Percentiles rank a stretch among this genome's conserved stretches.
These are phyloP conservation scores for Ceratocystiopsis brevicomis DNA, from an alignment of 2,329 filamentous ascomycete species.

Conservation along the genomic window DNA sequence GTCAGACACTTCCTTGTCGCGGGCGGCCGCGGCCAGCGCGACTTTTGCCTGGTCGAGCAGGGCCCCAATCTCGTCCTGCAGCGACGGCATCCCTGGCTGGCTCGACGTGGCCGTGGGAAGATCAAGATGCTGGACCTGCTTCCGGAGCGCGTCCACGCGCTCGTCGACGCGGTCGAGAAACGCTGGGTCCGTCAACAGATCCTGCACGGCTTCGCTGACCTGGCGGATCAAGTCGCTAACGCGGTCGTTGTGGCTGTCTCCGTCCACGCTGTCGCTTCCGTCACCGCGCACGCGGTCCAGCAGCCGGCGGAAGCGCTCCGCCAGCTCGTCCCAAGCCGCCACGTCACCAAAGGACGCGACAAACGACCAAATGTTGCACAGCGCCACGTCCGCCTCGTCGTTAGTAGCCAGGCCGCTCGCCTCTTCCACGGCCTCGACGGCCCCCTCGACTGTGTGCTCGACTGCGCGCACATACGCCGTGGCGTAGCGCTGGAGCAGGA, in stretches of 20 bases:
- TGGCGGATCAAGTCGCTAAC: conserved; percentile 52
- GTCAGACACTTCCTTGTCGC: conserved; percentile 54
- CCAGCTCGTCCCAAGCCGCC: conserved; percentile 57
- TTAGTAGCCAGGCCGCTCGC: conserved; percentile 29
- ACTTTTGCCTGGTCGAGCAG: conserved; percentile 49
- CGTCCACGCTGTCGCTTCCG: conserved; percentile 24
- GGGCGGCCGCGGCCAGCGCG: conserved; percentile 48
- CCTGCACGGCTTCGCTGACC: conserved; percentile 54
- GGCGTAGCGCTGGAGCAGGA: conserved; percentile 62
- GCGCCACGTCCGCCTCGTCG: conserved; percentile 51
- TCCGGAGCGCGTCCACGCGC: conserved; percentile 30
- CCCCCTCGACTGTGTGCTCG: conserved; percentile 44
- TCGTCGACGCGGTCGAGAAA: conserved; percentile 61
- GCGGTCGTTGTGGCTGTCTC: conserved; percentile 56
- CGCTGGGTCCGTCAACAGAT: conserved; percentile 65
- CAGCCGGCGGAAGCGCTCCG: conserved; percentile 48
- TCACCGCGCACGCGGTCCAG: conserved; percentile 24
- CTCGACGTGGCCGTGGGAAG: conserved; percentile 16
- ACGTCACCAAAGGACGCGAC: conserved; percentile 61
- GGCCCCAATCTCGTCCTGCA: conserved; percentile 54
- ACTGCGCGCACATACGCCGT: conserved; percentile 56
- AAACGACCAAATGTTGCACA: conserved; percentile 65
- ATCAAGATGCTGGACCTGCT: conserved; percentile 42
- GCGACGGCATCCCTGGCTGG: not conserved
- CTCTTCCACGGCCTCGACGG: conserved; percentile 21